Evolutionary conservation across 2,329 filamentous ascomycete genomes (phyloP).

Genomic region (Polychaeton citri): DNA sequence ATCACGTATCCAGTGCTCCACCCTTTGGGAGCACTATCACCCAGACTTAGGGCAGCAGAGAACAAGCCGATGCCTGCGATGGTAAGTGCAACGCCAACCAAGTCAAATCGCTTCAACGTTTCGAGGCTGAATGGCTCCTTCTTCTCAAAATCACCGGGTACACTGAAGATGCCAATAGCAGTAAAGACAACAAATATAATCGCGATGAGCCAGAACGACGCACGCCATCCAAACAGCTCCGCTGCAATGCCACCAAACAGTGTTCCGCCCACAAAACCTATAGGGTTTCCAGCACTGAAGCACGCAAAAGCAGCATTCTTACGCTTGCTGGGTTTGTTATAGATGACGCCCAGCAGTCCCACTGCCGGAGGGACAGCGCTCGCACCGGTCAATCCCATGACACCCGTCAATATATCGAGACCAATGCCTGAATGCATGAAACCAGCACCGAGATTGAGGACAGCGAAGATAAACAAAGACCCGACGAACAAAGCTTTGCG

Average conservation of each 20-base stretch:
- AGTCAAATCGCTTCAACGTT: conserved; percentile 45
- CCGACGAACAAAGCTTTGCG: conserved; percentile 46
- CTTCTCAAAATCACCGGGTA: conserved; percentile 41
- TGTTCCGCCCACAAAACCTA: conserved; percentile 44
- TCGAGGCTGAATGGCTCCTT: conserved; percentile 32
- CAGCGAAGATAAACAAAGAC: conserved; percentile 46
- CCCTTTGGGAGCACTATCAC: conserved; percentile 44
- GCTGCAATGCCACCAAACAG: conserved; percentile 51
- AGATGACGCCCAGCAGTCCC: conserved; percentile 50
- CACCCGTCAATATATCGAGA: conserved; percentile 49
- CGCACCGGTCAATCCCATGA: conserved; percentile 52
- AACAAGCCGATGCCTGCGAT: conserved; percentile 54
- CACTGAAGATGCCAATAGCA: conserved; percentile 45
- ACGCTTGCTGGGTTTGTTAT: conserved; percentile 45
- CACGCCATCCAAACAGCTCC: conserved; percentile 49
- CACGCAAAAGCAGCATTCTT: conserved; percentile 54
- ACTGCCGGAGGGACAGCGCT: conserved; percentile 51
- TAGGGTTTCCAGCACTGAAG: conserved; percentile 45
- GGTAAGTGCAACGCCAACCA: conserved; percentile 46
- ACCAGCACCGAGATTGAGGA: conserved; percentile 44
- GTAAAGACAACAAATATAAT: conserved; percentile 51
- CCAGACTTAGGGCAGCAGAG: conserved; percentile 44
- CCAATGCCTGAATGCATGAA: conserved; percentile 46
- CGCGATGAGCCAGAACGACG: conserved; percentile 47
- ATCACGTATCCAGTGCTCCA: conserved; percentile 52